Percentiles rank a stretch among this genome's conserved stretches.
These are phyloP conservation scores for Colletotrichum tabaci DNA, from an alignment of 2,329 filamentous ascomycete species.

Conservation along the genomic window DNA sequence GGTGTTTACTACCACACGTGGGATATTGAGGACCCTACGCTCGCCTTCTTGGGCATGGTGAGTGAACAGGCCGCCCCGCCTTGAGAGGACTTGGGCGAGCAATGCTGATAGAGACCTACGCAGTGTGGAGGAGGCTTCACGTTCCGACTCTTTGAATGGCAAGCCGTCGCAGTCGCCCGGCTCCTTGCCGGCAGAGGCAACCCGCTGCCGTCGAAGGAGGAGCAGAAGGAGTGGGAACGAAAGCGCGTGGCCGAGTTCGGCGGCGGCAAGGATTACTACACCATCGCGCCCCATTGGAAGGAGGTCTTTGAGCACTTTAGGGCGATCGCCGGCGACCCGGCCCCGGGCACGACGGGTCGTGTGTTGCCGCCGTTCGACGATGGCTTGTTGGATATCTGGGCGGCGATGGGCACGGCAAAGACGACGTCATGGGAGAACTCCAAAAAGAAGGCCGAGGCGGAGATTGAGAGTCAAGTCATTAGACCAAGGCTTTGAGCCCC, in stretches of 20 bases:
- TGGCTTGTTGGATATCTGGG: conserved; percentile 54
- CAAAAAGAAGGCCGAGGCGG: conserved; percentile 48
- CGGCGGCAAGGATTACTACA: conserved; percentile 53
- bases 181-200: conserved; percentile 51
- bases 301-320: conserved; percentile 58
- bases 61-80: conserved; percentile 24
- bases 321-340: conserved; percentile 58
- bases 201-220: conserved; percentile 46
- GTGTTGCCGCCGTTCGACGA: conserved; percentile 59
- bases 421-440: conserved; percentile 49
- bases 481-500: neutral
- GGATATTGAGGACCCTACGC: conserved; percentile 52
- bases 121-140: conserved; percentile 55
- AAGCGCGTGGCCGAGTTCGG: conserved; percentile 47
- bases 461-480: conserved; percentile 21
- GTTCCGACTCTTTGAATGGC: conserved; percentile 57
- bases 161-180: conserved; percentile 55
- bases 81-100: too few relatives aligned
- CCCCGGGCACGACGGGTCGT: conserved; percentile 54
- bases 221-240: conserved; percentile 53
- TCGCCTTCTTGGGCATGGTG: conserved; percentile 55
- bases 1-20: conserved; percentile 56
- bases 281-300: conserved; percentile 53
- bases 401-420: conserved; percentile 49
- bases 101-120: neutral